Evolutionary conservation across 164 flowering plant species (phyloP).

Genomic region (Warburgia ugandensis): DNA sequence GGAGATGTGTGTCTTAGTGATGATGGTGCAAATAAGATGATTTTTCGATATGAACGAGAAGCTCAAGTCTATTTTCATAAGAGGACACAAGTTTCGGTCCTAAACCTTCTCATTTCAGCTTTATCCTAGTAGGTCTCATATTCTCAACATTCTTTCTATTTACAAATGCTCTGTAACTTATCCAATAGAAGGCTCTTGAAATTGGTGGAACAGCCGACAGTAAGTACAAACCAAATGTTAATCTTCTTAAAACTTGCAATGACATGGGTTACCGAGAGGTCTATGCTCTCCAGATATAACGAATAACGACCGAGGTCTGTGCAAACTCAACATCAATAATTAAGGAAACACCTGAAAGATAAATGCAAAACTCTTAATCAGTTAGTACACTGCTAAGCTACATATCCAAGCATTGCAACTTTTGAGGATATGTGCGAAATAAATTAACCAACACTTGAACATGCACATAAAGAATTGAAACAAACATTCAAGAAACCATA

Average conservation of each 20-base stretch:
- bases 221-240: neutral
- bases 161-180: neutral
- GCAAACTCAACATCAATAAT: neutral
- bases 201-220: neutral
- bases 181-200: neutral
- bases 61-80: neutral
- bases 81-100: neutral
- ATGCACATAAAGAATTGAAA: conserved; percentile 12
- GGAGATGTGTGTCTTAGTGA: neutral
- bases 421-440: conserved; percentile 13
- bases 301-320: neutral
- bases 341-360: neutral
- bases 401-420: conserved; percentile 17
- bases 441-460: conserved; percentile 19
- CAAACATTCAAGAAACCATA: conserved; percentile 15
- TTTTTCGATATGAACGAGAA: neutral
- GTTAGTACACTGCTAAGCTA: conserved; percentile 11
- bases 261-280: no score
- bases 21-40: neutral
- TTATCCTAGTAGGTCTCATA: neutral
- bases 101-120: neutral
- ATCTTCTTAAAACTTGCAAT: neutral
- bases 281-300: no score
- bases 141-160: neutral
- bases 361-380: conserved; percentile 8